Evolutionary conservation across 768 basidiomycete genomes (phyloP).

Genomic region (Russula abietina): DNA sequence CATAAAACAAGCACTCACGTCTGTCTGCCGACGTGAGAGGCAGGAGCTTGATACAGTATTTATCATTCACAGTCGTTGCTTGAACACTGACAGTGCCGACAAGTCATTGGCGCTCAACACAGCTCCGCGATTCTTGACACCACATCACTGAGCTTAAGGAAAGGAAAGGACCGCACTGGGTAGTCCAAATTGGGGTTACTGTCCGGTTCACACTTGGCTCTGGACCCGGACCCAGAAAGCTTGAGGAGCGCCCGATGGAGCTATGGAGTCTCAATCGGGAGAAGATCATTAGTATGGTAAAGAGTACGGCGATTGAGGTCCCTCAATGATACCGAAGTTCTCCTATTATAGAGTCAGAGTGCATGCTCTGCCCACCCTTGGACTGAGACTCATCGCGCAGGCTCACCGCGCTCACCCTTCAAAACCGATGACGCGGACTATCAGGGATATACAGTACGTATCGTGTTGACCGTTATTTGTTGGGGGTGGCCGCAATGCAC

Average conservation of each 20-base stretch:
- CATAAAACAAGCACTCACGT: background rate
- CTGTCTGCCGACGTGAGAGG: background rate
- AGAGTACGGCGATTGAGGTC: too few species aligned
- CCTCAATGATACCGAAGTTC: too few species aligned
- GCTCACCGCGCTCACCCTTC: background rate
- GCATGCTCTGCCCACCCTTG: too few species aligned
- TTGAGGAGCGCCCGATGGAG: background rate
- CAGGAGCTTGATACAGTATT: background rate
- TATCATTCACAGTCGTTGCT: background rate
- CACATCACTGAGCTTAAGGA: slow-evolving; percentile 1
- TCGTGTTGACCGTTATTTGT: background rate
- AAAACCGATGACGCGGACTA: background rate
- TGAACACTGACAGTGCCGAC: background rate
- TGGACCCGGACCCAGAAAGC: background rate
- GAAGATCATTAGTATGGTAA: background rate
- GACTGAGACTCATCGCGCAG: background rate
- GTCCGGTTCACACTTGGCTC: background rate
- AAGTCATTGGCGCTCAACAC: background rate
- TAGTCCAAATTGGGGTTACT: background rate
- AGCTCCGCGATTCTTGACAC: background rate
- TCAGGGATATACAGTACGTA: background rate
- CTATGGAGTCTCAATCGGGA: background rate
- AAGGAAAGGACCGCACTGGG: background rate
- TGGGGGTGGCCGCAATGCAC: background rate
- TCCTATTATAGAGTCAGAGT: too few species aligned